These are phyloP conservation scores for Colletotrichum euphorbiae DNA, from an alignment of 2,329 filamentous ascomycete genomes.

Conservation along the genomic window DNA sequence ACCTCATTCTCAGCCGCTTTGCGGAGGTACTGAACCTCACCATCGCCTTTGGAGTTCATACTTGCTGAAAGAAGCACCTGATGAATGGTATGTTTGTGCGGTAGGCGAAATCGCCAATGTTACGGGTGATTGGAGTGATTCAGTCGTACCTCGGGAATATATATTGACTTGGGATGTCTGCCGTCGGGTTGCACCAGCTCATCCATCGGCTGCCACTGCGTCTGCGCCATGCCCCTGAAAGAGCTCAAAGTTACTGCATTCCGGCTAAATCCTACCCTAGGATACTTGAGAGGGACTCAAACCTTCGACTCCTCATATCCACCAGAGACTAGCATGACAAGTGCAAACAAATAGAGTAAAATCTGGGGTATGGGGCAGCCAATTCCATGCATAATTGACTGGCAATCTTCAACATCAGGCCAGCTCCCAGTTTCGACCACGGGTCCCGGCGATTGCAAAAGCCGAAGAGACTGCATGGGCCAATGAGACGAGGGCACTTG, in stretches of 20 bases:
- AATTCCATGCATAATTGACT: background rate
- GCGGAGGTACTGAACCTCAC: constrained; percentile 27
- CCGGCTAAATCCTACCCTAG: background rate
- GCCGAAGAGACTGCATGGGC: too few relatives aligned
- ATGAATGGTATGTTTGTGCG: background rate
- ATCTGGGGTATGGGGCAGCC: constrained; percentile 19
- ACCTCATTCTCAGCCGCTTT: constrained; percentile 35
- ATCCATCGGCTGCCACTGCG: background rate
- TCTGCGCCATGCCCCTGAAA: constrained; percentile 3
- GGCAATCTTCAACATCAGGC: background rate
- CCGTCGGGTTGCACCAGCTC: background rate
- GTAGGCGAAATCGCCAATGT: too few relatives aligned
- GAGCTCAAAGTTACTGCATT: background rate
- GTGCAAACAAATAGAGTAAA: background rate
- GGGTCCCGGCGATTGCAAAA: background rate
- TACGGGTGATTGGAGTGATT: too few relatives aligned
- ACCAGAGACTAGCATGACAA: background rate
- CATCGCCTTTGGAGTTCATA: constrained; percentile 12
- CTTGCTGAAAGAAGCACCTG: background rate
- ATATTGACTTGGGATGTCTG: background rate
- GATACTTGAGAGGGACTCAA: background rate
- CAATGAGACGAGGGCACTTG: too few relatives aligned
- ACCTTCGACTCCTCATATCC: background rate
- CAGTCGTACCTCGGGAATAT: background rate
- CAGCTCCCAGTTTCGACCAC: constrained; percentile 1